Conservation (phyloP, 2,329 filamentous ascomycete species). For the Aotearoamyces nothofagi region DNA sequence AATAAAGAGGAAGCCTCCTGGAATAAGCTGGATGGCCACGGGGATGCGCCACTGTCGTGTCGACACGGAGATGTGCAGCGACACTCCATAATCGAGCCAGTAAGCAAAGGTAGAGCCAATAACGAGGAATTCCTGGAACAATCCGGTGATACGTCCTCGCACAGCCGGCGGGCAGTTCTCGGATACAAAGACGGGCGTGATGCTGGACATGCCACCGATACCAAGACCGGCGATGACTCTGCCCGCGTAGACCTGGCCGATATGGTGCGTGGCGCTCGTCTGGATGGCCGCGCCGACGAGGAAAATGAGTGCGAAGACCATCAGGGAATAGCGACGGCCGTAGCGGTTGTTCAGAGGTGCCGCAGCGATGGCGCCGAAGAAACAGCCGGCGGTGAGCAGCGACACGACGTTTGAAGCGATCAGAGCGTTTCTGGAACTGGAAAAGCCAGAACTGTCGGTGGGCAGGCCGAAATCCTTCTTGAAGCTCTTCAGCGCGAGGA, state of each 20-base stretch:
- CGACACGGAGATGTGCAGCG: constrained; percentile 20
- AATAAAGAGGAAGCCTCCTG: constrained; percentile 45
- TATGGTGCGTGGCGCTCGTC: constrained; percentile 27
- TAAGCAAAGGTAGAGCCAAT: constrained; percentile 23
- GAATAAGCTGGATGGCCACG: constrained; percentile 29
- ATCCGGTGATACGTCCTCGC: constrained; percentile 22
- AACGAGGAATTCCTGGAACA: constrained; percentile 24
- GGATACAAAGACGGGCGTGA: constrained; percentile 24
- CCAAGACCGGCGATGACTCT: constrained; percentile 31
- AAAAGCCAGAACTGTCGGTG: constrained; percentile 5
- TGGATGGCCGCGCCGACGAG: constrained; percentile 27
- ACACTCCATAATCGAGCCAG: constrained; percentile 30
- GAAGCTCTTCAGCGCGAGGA: constrained; percentile 11
- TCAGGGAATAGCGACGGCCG: constrained; percentile 29
- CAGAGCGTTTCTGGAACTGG: constrained; percentile 1
- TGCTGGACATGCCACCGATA: constrained; percentile 28
- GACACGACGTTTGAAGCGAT: constrained; percentile 25
- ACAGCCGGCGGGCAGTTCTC: constrained; percentile 26
- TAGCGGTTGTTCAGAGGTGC: constrained; percentile 29
- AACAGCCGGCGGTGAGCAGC: constrained; percentile 33
- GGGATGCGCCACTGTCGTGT: constrained; percentile 33
- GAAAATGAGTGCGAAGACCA: constrained; percentile 27
- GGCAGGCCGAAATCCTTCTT: constrained; percentile 13
- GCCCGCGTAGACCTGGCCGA: constrained; percentile 28
- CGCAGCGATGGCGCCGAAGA: constrained; percentile 32